Conservation (phyloP, 495 filamentous ascomycete genomes). For the Aspergillus bridgeri region DNA sequence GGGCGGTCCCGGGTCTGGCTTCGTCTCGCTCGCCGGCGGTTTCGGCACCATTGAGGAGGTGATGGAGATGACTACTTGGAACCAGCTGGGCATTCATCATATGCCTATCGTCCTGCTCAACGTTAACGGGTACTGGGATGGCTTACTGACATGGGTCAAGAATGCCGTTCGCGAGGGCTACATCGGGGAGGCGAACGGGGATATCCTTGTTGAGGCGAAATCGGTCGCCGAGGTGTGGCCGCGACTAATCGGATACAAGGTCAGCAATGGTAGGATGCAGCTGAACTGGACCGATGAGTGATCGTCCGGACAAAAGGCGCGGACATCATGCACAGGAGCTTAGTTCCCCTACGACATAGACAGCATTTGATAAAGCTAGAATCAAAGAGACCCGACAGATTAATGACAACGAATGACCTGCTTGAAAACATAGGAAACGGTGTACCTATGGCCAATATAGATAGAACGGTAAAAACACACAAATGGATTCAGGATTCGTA, state of each 20-base stretch:
- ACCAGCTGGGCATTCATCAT: constrained; percentile 90
- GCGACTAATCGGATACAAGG: constrained; percentile 68
- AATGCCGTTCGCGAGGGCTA: constrained; percentile 76
- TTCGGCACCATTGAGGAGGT: constrained; percentile 96
- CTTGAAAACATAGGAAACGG: neutral
- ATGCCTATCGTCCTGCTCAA: constrained; percentile 79
- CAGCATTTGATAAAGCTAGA: neutral
- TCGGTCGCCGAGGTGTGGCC: constrained; percentile 67
- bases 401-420: neutral
- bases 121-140: constrained; percentile 87
- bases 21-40: constrained; percentile 84
- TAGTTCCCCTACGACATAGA: constrained; percentile 4
- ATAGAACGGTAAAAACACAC: neutral
- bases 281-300: constrained; percentile 77
- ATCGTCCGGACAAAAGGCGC: neutral
- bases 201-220: constrained; percentile 75
- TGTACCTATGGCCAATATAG: neutral
- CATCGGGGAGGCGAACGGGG: constrained; percentile 60
- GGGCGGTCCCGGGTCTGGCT: constrained; percentile 79
- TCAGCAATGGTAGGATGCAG: constrained; percentile 68
- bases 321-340: neutral
- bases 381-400: neutral
- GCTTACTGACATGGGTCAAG: constrained; percentile 75
- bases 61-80: constrained; percentile 96
- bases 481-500: constrained; percentile 27